Conservation (phyloP, 306 rosid genomes). For the Geum urbanum region DNA sequence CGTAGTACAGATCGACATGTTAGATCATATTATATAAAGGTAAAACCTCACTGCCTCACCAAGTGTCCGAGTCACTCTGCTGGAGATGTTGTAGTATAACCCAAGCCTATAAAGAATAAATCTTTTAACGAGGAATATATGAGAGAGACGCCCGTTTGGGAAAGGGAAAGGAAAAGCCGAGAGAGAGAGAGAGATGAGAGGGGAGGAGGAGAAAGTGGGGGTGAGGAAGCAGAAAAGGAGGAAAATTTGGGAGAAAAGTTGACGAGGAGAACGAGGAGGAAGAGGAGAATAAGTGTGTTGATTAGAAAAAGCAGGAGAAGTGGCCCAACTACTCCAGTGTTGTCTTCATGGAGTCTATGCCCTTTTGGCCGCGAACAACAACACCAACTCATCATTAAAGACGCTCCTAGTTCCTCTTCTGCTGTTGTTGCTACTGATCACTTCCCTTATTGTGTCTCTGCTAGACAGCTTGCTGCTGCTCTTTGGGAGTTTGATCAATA, state of each 20-base stretch:
- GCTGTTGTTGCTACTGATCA: background rate
- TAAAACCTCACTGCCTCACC: background rate
- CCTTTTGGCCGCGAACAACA: slow-evolving; percentile 22
- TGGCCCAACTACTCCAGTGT: slow-evolving; percentile 67
- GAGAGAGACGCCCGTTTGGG: slow-evolving; percentile 14
- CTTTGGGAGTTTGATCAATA: slow-evolving; percentile 74
- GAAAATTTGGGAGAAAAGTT: slow-evolving; percentile 75
- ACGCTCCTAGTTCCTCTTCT: slow-evolving; percentile 1
- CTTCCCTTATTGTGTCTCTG: slow-evolving; percentile 29
- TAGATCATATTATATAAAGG: background rate
- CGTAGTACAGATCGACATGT: background rate
- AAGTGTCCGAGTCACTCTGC: background rate
- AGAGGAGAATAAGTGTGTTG: slow-evolving; percentile 43
- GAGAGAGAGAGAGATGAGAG: slow-evolving; percentile 13
- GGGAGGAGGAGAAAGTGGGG: slow-evolving; percentile 37
- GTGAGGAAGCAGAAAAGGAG: slow-evolving; percentile 62
- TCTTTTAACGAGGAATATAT: background rate
- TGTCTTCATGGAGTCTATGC: slow-evolving; percentile 47
- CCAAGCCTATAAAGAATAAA: background rate
- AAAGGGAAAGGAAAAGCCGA: background rate
- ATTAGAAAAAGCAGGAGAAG: slow-evolving; percentile 43
- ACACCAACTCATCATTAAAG: slow-evolving; percentile 27
- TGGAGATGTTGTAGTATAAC: background rate
- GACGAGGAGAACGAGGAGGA: slow-evolving; percentile 34
- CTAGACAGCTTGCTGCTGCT: slow-evolving; percentile 75